Evolutionary conservation across 306 rosid species (phyloP).

Genomic region (Castanospermum australe): DNA sequence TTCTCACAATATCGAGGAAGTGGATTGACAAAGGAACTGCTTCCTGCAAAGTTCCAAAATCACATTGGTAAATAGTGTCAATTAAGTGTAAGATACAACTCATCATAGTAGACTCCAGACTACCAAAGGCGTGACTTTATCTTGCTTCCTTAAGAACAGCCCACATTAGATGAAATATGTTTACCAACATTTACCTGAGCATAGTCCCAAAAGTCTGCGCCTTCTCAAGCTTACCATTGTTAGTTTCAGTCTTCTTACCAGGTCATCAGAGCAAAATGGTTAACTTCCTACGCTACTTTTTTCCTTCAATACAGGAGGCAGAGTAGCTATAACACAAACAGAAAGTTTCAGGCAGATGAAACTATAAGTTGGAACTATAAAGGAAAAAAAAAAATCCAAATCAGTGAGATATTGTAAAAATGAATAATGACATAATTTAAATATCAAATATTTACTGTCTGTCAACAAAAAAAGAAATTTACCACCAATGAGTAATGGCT

Average conservation of each 20-base stretch:
- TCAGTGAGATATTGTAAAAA: background rate
- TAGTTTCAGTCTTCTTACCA: constrained; percentile 10
- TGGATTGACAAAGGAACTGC: constrained; percentile 51
- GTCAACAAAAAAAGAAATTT: background rate
- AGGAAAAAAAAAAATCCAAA: background rate
- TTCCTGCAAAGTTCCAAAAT: constrained; percentile 50
- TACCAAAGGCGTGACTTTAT: background rate
- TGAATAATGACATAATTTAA: background rate
- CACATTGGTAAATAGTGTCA: constrained; percentile 18
- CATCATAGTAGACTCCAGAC: background rate
- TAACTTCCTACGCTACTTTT: constrained; percentile 12
- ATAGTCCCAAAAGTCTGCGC: constrained; percentile 78
- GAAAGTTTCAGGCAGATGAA: background rate
- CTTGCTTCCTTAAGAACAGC: background rate
- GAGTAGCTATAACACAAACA: constrained; percentile 1
- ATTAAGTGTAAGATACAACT: background rate
- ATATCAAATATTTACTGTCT: too few relatives aligned
- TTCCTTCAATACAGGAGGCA: constrained; percentile 25
- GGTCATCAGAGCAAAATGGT: constrained; percentile 4
- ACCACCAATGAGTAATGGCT: background rate
- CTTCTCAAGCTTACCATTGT: constrained; percentile 89
- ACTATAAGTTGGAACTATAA: background rate
- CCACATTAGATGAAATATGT: background rate
- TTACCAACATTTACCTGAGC: constrained; percentile 53
- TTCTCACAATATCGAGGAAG: constrained; percentile 55